A percentile compares a stretch with the other conserved stretches of the same genome.
These are phyloP conservation scores for Kingdonia uniflora DNA, from an alignment of 164 flowering plant species.

Conservation along the genomic window DNA sequence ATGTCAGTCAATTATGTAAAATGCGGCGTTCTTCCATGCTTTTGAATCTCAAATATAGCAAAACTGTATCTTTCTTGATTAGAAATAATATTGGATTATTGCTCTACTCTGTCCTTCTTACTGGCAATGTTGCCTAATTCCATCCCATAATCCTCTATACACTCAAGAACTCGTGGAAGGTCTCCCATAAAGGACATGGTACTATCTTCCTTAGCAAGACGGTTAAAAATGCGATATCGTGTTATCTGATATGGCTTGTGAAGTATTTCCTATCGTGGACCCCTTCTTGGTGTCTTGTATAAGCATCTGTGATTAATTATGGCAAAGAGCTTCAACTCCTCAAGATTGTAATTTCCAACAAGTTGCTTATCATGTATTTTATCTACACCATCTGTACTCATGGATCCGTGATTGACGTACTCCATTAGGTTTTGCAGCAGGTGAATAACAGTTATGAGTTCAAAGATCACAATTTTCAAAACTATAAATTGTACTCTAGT, in stretches of 20 bases:
- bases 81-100: conserved; percentile 8
- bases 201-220: too few species aligned
- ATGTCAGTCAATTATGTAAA: too few species aligned
- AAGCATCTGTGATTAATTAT: conserved; percentile 63
- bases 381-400: conserved; percentile 83
- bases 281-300: conserved; percentile 54
- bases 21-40: too few species aligned
- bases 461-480: conserved; percentile 85
- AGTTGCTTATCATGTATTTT: conserved; percentile 76
- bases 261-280: conserved; percentile 77
- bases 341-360: conserved; percentile 48
- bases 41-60: too few species aligned
- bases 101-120: conserved; percentile 24
- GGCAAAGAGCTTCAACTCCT: conserved; percentile 63
- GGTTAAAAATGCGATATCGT: too few species aligned
- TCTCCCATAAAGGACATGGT: too few species aligned
- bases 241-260: conserved; percentile 53
- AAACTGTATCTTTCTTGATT: too few species aligned
- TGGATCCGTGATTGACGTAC: conserved; percentile 74
- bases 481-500: conserved; percentile 93
- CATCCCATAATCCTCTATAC: conserved; percentile 57
- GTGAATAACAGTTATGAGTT: conserved; percentile 90
- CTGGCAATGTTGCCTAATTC: conserved; percentile 45
- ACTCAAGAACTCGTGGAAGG: conserved; percentile 28
- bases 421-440: conserved; percentile 91